Evolutionary conservation across 768 basidiomycete species (phyloP), one percentile per base, ranked within the genome.

Genomic region (Agaricus blazei): DNA sequence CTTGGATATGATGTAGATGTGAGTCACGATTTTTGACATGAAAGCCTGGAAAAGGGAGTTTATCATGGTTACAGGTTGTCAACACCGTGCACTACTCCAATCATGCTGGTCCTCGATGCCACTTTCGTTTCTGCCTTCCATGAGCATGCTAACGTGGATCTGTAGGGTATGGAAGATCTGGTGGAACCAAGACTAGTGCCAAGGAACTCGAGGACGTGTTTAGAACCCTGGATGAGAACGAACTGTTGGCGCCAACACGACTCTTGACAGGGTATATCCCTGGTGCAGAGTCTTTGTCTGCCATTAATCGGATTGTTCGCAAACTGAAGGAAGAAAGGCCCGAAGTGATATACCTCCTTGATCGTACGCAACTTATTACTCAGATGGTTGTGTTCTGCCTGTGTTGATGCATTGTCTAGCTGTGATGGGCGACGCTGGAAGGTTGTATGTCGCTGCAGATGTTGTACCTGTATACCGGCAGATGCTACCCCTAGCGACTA

Each of bases 1-100:
- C 81, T 98, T 44, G 96, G 93, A 9, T 98, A 88, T 70, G 93
- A 99, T 61, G 95, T 98, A 44, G 97, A 99, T 75, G 93, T 92
- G 68, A 70, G 81, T 71, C 48, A 54, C 56, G 59, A 34, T 49
- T 36, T 51, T 44, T 48, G 29, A 44, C 8, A 46, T 19, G 45
- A 46, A 34, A 40, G 29, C 44, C 46, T 34, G 26, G n/a, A 27
- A 58, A 41, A 37, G 38, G 51, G 59, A 34, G 11, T 55, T 37
- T 19, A 51, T 37, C n/a, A 19, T 52, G 27, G 50, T 53, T 63
- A 43, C 66, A 90, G 88, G 80, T 88, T 53, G 81, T 96, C 23
- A 95, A 94, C 65, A 93, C 93, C 1, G 95, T 98, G 37, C 90
- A 97, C 64, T 98, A 90, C 67, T 91, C 91, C 7, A 99, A 98